Evolutionary conservation across 768 basidiomycete genomes (phyloP).

Genomic region (Naganishia vaughanmartiniae): DNA sequence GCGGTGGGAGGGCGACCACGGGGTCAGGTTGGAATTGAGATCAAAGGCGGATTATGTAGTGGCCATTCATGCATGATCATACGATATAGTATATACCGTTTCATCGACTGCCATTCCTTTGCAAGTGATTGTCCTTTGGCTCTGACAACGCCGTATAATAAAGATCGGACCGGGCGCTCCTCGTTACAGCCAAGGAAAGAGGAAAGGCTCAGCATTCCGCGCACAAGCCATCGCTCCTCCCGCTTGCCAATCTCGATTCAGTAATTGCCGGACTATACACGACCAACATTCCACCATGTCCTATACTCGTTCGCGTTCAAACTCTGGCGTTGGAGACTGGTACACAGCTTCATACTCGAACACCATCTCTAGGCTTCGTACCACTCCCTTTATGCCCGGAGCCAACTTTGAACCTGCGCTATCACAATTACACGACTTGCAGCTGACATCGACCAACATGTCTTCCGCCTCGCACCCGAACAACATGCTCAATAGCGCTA

Average conservation of each 20-base stretch:
- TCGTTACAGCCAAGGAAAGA: slow-evolving; percentile 2
- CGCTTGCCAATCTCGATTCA: background rate
- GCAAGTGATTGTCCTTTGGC: too few species aligned
- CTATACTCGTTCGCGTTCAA: slow-evolving; percentile 14
- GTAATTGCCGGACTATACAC: background rate
- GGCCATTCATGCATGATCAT: too few species aligned
- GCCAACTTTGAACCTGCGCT: slow-evolving; percentile 17
- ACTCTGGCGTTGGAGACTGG: slow-evolving; percentile 18
- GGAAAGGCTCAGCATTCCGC: background rate
- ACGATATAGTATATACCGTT: too few species aligned
- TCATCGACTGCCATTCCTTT: background rate
- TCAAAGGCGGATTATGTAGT: too few species aligned
- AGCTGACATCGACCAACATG: slow-evolving; percentile 3
- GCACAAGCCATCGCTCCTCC: background rate
- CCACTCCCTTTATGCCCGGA: slow-evolving; percentile 26
- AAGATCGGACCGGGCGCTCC: slow-evolving; percentile 17
- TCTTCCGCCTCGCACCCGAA: background rate
- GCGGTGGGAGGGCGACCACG: too few species aligned
- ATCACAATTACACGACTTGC: slow-evolving; percentile 9
- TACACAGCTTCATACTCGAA: slow-evolving; percentile 21
- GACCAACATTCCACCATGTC: background rate
- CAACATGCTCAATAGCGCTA: background rate
- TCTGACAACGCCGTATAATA: background rate
- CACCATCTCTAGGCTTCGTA: slow-evolving; percentile 18
- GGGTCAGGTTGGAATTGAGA: too few species aligned